Percentiles rank a stretch among this genome's conserved stretches.
phyloP scores from a whole-genome alignment of 805 yeast genomes.

The Schwanniomyces pseudopolymorphus region DNA sequence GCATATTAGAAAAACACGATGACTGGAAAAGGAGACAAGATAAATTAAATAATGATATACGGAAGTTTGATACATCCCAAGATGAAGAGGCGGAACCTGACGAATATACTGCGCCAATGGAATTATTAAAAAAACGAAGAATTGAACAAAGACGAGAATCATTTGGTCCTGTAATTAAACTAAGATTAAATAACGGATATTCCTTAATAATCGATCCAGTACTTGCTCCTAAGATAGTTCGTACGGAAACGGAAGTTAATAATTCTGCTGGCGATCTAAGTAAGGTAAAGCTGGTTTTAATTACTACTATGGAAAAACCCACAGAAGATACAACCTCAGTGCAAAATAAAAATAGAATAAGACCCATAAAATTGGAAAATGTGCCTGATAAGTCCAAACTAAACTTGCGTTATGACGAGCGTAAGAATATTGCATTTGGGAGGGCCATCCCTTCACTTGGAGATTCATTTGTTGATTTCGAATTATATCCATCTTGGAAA shows the following conservation, averaged over 20 bases:
- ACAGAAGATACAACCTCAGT: neutral
- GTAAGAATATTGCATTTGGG: constrained; percentile 8
- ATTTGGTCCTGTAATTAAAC: constrained; percentile 36
- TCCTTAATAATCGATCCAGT: constrained; percentile 42
- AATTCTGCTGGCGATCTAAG: neutral
- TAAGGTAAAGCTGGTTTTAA: neutral
- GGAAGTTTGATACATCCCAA: constrained; percentile 12
- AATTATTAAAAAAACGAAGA: constrained; percentile 22
- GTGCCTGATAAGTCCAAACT: neutral
- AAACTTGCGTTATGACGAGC: constrained; percentile 1
- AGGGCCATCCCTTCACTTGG: constrained; percentile 3
- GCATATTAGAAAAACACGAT: constrained; percentile 35
- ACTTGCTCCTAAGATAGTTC: constrained; percentile 21
- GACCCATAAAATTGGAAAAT: neutral
- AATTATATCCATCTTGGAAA: constrained; percentile 3
- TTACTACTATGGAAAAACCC: neutral
- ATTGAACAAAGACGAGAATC: constrained; percentile 18
- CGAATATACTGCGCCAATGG: constrained; percentile 25
- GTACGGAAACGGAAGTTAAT: neutral
- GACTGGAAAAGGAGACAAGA: constrained; percentile 37
- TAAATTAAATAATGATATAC: constrained; percentile 23
- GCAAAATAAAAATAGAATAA: neutral
- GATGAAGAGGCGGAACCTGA: constrained; percentile 24
- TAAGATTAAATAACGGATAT: constrained; percentile 37
- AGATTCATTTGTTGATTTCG: constrained; percentile 1